Evolutionary conservation across 805 yeast genomes (phyloP).

Genomic region (Sugiyamaella marilandica): DNA sequence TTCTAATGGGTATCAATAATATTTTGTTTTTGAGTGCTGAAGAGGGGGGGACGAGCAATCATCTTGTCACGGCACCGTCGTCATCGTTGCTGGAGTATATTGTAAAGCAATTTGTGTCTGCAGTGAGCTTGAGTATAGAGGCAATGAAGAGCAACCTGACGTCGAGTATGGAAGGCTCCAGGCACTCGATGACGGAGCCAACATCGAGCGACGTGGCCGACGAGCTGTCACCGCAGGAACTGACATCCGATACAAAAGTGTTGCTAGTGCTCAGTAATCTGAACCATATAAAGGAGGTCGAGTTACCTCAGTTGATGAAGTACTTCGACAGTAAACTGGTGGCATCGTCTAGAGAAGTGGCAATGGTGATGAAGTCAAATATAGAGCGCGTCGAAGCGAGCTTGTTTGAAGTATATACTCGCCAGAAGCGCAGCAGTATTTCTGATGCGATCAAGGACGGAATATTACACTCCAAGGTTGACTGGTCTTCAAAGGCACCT

Average conservation of each 20-base stretch:
- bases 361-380: constrained; percentile 42
- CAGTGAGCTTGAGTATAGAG: constrained; percentile 33
- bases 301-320: constrained; percentile 47
- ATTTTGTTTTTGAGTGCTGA: constrained; percentile 17
- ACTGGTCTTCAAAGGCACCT: constrained; percentile 38
- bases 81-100: constrained; percentile 29
- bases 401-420: constrained; percentile 50
- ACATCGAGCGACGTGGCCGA: constrained; percentile 22
- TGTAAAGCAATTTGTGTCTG: constrained; percentile 34
- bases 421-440: constrained; percentile 42
- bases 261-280: constrained; percentile 53
- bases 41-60: constrained; percentile 7
- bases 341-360: constrained; percentile 39
- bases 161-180: constrained; percentile 9
- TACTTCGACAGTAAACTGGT: constrained; percentile 49
- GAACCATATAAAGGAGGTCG: constrained; percentile 40
- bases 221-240: constrained; percentile 38
- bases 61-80: constrained; percentile 34
- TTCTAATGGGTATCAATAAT: constrained; percentile 31
- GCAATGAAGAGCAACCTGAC: constrained; percentile 29
- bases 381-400: constrained; percentile 48
- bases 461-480: constrained; percentile 32
- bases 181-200: neutral
- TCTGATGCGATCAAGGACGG: constrained; percentile 40
- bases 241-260: constrained; percentile 47